phyloP scores from a whole-genome alignment of 805 yeast species.

The Torulaspora microellipsoides region DNA sequence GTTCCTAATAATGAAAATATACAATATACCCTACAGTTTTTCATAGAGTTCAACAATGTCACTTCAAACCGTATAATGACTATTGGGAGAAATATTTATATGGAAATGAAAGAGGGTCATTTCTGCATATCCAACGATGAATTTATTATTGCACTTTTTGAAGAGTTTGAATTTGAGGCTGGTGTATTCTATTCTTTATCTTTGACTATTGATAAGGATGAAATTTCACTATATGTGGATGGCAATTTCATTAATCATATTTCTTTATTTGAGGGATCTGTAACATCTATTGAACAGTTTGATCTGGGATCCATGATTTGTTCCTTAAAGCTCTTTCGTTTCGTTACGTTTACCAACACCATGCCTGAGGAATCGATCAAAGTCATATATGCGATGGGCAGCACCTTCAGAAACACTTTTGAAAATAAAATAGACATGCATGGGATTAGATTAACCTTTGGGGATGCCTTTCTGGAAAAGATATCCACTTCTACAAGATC shows the following conservation, averaged over 20 bases:
- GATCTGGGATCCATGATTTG: slow-evolving; percentile 34
- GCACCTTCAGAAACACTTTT: slow-evolving; percentile 4
- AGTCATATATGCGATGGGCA: slow-evolving; percentile 10
- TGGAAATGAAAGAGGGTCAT: slow-evolving; percentile 30
- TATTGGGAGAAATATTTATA: slow-evolving; percentile 21
- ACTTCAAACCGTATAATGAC: slow-evolving; percentile 30
- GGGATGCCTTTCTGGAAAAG: slow-evolving; percentile 12
- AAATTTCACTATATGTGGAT: slow-evolving; percentile 22
- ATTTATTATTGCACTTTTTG: slow-evolving; percentile 26
- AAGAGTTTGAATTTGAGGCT: slow-evolving; percentile 26
- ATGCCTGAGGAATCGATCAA: slow-evolving; percentile 13
- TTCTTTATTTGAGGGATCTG: slow-evolving; percentile 14
- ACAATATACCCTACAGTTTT: slow-evolving; percentile 26
- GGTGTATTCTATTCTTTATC: slow-evolving; percentile 19
- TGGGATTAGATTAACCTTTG: slow-evolving; percentile 4
- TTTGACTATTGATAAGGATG: slow-evolving; percentile 11
- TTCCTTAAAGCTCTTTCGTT: slow-evolving; percentile 27
- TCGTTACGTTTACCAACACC: slow-evolving; percentile 10
- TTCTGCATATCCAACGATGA: slow-evolving; percentile 31
- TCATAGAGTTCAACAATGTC: slow-evolving; percentile 29
- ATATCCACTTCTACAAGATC: neutral
- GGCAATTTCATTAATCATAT: slow-evolving; percentile 21
- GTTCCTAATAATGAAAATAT: slow-evolving; percentile 1
- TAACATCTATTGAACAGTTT: slow-evolving; percentile 14
- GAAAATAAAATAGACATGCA: slow-evolving; percentile 2